These are phyloP conservation scores for Ascochyta pisi DNA, from an alignment of 2,329 filamentous ascomycete genomes.

Conservation along the genomic window DNA sequence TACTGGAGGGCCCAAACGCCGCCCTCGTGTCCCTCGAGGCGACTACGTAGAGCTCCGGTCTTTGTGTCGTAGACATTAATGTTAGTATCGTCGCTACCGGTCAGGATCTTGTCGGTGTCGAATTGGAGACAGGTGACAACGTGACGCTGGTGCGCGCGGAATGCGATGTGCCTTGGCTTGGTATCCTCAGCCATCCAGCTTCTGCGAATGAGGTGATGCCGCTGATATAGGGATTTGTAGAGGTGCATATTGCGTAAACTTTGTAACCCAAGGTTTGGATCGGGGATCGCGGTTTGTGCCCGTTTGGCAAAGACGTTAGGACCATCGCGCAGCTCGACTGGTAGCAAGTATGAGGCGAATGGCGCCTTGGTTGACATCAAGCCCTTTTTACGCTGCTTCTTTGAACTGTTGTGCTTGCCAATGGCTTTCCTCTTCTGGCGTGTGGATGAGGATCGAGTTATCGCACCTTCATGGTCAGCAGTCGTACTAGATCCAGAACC, in stretches of 20 bases:
- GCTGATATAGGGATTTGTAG: conserved; percentile 94
- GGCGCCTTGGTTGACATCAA: conserved; percentile 53
- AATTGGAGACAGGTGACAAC: conserved; percentile 98
- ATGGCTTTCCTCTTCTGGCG: conserved; percentile 51
- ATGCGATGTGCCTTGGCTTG: conserved; percentile 89
- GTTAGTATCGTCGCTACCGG: conserved; percentile 94
- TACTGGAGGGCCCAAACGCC: conserved; percentile 98
- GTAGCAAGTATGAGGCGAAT: conserved; percentile 55
- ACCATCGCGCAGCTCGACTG: conserved; percentile 70
- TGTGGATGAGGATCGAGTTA: conserved; percentile 39
- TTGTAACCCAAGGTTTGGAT: conserved; percentile 79
- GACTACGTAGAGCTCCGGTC: conserved; percentile 82
- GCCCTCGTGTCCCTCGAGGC: conserved; percentile 91
- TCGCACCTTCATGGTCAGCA: conserved; percentile 38
- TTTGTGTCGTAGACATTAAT: conserved; percentile 99
- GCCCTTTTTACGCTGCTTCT: conserved; percentile 64
- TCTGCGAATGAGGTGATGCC: conserved; percentile 87
- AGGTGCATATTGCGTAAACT: conserved; percentile 85
- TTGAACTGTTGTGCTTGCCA: conserved; percentile 51
- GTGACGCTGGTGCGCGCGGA: conserved; percentile 93
- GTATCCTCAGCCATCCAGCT: conserved; percentile 87
- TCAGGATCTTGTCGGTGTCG: conserved; percentile 96
- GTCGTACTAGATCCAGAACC: conserved; percentile 26
- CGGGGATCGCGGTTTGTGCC: conserved; percentile 81
- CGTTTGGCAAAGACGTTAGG: conserved; percentile 86